Base-by-base conservation (phyloP, 2,329 filamentous ascomycete species). In the Aquanectria penicillioides region DNA sequence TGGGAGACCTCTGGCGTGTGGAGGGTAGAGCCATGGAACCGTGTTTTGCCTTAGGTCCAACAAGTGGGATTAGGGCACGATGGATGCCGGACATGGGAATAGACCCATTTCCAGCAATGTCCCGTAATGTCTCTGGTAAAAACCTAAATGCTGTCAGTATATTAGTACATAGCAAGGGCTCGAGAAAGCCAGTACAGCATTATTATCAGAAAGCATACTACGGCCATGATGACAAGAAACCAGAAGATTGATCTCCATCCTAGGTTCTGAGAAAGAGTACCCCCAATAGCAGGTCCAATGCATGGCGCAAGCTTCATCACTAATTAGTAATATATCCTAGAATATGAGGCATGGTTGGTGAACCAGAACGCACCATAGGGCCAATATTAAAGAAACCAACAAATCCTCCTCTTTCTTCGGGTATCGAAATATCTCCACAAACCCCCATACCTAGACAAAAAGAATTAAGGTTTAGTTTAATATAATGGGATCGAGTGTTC, bases 201-300 rank as follows among this genome's bases (percentile, higher is more conserved):
- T 29, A 78, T 74, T 3, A 75, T 68, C 2, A 75, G 28, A 22
- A 78, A 65, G 49, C 74, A 78, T 2, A 68, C 67, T 0, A 73
- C 78, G 0, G 77, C 71, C 46, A 81, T 73, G 17, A 85, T 83
- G 25, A 79, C 72, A 5, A 86, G 72, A 56, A 84, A 82, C 81
- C 82, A 85, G 61, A 86, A 86, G 6, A 85, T 78, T 2, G 76
- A 74, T 33, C 77, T 71, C 82, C 83, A 86, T 1, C 82, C 83
- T 0, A 84, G 63, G 34, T 76, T 75, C 43, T 81, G 76, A 0
- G 77, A 74, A 0, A 86, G 60, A 0, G 79, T 67, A 7, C 83
- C 83, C 0, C 83, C 83, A 20, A 86, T 77, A 0, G 83, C 75
- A 0, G 84, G 83, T 0, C 80, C 81, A 8, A 85, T 59, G 0